These are phyloP conservation scores for Epithele typhae DNA, from an alignment of 768 basidiomycete genomes.

Conservation along the genomic window DNA sequence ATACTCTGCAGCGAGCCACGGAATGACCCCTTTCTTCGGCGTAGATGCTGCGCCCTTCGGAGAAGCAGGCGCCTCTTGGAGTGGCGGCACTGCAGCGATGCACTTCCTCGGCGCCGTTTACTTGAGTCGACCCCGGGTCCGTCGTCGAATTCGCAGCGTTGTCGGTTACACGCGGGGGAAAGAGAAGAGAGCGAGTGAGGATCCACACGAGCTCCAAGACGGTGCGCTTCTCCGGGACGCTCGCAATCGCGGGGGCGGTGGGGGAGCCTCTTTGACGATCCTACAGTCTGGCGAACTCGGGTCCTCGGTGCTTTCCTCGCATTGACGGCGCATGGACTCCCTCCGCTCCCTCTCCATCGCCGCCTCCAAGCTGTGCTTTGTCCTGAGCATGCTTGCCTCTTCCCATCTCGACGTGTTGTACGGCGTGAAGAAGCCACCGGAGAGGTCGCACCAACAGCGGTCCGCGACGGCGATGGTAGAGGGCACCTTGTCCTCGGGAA, in stretches of 20 bases:
- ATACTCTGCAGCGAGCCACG: constrained; percentile 46
- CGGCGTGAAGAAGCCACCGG: constrained; percentile 66
- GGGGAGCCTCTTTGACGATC: constrained; percentile 1
- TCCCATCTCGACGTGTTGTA: constrained; percentile 80
- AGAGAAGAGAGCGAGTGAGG: background rate
- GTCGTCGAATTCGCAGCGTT: too few species aligned
- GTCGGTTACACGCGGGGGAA: background rate
- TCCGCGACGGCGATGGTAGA: constrained; percentile 63
- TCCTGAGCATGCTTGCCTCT: constrained; percentile 50
- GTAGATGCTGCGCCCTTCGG: too few species aligned
- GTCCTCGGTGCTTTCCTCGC: too few species aligned
- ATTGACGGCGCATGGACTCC: too few species aligned
- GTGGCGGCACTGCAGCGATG: too few species aligned
- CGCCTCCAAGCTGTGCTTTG: constrained; percentile 33
- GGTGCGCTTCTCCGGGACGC: too few species aligned
- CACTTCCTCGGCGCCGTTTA: too few species aligned
- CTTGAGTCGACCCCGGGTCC: too few species aligned
- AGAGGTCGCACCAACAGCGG: constrained; percentile 85
- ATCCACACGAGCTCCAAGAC: background rate
- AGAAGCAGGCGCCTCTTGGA: too few species aligned
- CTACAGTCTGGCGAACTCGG: background rate
- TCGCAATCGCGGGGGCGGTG: background rate
- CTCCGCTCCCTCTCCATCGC: constrained; percentile 12
- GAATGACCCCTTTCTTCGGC: background rate
- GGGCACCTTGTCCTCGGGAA: constrained; percentile 41